Evolutionary conservation across 768 basidiomycete genomes (phyloP), one percentile per base, ranked within the genome.

Genomic region (Russula virescens): DNA sequence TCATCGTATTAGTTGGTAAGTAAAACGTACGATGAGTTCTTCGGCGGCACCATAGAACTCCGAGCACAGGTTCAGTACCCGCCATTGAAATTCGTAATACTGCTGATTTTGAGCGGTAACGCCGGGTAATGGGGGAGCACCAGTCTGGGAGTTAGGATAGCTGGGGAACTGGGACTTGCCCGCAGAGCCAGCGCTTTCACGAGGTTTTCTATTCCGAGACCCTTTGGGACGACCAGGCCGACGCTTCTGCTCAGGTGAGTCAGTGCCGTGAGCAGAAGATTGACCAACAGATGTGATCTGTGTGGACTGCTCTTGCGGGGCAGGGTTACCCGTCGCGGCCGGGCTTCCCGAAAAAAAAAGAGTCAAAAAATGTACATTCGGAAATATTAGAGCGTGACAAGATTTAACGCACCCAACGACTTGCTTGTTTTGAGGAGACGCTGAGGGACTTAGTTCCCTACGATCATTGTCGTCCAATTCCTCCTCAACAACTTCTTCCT

Each of bases 71-170:
- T 89, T 89, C 61, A 91, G 72, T 45, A 90, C 83, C 58, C 88
- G 83, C 89, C 89, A 91, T 71, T 91, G 89, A 69, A 91, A 91
- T 70, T 91, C 88, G 72, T 89, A 89, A 72, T 89, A 91, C 69
- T 85, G 84, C 65, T 89, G 86, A 70, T 88, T 88, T 66, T 86
- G 83, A 3, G 84, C 76, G 60, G 81, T 82, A 26, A 85, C 76
- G 49, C 78, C 78, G n/a, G 75, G 68, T 26, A 69, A 58, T 42
- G 66, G 67, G 7, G 71, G 70, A 11, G 68, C 70, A 14, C 81
- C 51, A 38, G 49, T 58, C 25, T 66, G 67, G 6, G 65, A 62
- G 9, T 59, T 58, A 19, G 67, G 53, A 35, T 66, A 68, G 21
- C 57, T 67, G 45, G 64, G 66, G 26, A 67, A 67, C 75, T 26